Evolutionary conservation across 345 rosid genomes (phyloP), one percentile per base, ranked within the genome.

Genomic region (Noccaea caerulescens): DNA sequence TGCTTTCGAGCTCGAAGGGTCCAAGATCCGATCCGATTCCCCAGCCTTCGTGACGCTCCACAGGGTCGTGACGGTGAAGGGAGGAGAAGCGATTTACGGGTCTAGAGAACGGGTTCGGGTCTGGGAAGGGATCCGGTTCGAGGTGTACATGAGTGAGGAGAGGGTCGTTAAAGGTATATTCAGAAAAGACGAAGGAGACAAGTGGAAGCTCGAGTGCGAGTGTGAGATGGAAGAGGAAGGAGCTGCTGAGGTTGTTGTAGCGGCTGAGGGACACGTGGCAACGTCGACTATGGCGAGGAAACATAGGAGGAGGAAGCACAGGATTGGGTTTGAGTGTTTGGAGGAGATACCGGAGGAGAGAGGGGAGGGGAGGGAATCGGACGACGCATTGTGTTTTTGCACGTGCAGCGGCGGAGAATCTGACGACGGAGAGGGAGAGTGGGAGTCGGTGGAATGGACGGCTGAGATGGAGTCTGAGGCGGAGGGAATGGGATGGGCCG

Each of bases 321-420:
- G 57, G 62, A 30, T 32, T 34, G 72, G 80, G 20, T 70, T 76
- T 49, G 75, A 69, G 20, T 75, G 71, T 73, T 49, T 93, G 75
- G 91, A 83, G 77, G 91, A 81, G 80, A 93, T 93, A 6, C 98
- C 97, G 2, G 97, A 93, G 84, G 89, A 83, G 54, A 72, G 77
- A 30, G 87, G 79, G 51, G 82, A 42, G 14, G 78, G 55, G 2
- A 78, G 47, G 1, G 88, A 75, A 46, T 45, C 55, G 36, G 81
- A 77, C 69, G 88, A 79, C 16, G 80, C 84, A 1, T 25, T 67
- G 42, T 75, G 80, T 55, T 79, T 82, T 72, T 56, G 76, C 41
- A 63, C 83, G 39, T 86, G 77, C 5, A 75, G 74, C 59, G 74
- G 63, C 32, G 83, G 69, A 3, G 80, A 78, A 13, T 18, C 41